A percentile compares a stretch with the other conserved stretches of the same genome.
phyloP scores from a whole-genome alignment of 192 early-diverging fungal species.

The Rhizophagus clarus region DNA sequence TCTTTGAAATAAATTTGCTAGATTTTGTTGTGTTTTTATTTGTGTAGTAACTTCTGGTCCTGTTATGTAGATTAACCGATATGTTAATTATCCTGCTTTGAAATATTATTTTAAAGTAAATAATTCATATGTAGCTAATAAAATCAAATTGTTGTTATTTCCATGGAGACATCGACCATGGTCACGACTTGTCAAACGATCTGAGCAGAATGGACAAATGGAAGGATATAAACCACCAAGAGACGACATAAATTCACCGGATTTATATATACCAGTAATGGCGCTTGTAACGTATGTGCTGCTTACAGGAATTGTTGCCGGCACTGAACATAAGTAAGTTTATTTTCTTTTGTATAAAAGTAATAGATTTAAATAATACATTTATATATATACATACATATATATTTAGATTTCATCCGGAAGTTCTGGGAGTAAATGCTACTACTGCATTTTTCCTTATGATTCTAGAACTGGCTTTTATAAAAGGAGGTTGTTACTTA shows the following conservation, averaged over 20 bases:
- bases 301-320: conserved; percentile 67
- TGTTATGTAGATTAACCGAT: conserved; percentile 68
- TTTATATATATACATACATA: conserved; percentile 4
- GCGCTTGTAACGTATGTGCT: conserved; percentile 91
- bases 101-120: conserved; percentile 95
- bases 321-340: conserved; percentile 43
- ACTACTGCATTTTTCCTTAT: conserved; percentile 81
- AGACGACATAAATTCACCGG: conserved; percentile 92
- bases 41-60: not conserved
- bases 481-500: conserved; percentile 86
- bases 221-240: conserved; percentile 81
- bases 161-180: conserved; percentile 88
- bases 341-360: not conserved
- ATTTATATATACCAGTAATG: conserved; percentile 97
- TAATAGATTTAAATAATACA: conserved; percentile 7
- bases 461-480: conserved; percentile 78
- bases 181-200: conserved; percentile 74
- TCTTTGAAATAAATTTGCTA: not conserved
- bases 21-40: not conserved
- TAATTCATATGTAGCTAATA: conserved; percentile 91
- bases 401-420: conserved; percentile 76
- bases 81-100: conserved; percentile 82
- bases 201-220: conserved; percentile 76
- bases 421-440: conserved; percentile 81
- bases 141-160: conserved; percentile 82